Base-by-base conservation (phyloP, 345 rosid species). In the Camelina sativa region DNA sequence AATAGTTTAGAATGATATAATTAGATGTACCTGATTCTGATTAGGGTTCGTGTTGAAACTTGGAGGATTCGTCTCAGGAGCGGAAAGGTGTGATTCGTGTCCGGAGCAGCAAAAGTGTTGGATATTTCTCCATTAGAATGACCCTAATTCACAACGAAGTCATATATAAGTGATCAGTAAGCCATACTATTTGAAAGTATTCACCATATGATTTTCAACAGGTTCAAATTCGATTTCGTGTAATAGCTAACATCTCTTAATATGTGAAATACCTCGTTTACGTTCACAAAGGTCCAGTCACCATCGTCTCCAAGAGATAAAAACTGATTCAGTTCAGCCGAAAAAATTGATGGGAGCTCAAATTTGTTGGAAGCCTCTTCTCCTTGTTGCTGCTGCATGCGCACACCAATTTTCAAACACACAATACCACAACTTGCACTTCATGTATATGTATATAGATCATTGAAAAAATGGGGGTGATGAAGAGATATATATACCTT, bases 21-120 rank as follows among this genome's bases (percentile, higher is more conserved):
- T 11, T 48, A 58, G 30, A 70, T 20, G 47, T 66, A 78, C 81
- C 77, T 78, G 69, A 67, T 53, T 74, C 17, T 41, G 35, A 25
- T 54, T 51, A 67, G 64, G 67, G 48, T 40, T 65, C 20, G 13
- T 35, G 65, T 60, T 28, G 44, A 19, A 19, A 59, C 11, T 7
- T 53, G 60, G 34, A 43, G 56, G 8, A 46, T 67, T 30, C 35
- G 2, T 28, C 30, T 28, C 30, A 4, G 2, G 9, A 7, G 30
- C 4, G 30, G 30, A 28, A 28, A 4, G 0, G 30, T 28, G 30
- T 28, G 30, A 28, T 28, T 28, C 30, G 5, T 52, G 37, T 66
- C 77, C n/a, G 43, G 35, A 53, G 60, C 51, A 65, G 57, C 54
- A 62, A 54, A n/a, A 61, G 44, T 44, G 77, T 67, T 67, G 11